Percentiles rank a stretch among this genome's conserved stretches.
Conservation (phyloP, 768 basidiomycete genomes). For the Leccinum aurantiacum region DNA sequence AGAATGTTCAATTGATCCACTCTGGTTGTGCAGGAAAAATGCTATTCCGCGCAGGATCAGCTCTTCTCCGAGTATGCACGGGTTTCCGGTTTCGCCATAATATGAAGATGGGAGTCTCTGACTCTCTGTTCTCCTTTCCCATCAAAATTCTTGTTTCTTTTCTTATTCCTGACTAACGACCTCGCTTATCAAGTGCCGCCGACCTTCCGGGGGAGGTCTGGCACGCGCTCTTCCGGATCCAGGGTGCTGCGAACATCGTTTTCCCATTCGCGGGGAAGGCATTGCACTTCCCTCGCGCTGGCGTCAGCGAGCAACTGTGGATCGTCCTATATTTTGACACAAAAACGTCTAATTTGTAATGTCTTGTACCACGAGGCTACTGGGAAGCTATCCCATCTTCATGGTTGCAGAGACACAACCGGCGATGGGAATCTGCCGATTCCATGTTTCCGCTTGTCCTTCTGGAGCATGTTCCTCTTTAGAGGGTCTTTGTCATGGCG, state of each 20-base stretch:
- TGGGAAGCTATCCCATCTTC: constrained; percentile 62
- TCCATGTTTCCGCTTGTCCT: background rate
- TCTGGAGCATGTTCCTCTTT: background rate
- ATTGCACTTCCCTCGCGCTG: background rate
- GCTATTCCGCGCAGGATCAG: background rate
- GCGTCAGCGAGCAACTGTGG: constrained; percentile 27
- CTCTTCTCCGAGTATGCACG: background rate
- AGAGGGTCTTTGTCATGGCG: constrained; percentile 15
- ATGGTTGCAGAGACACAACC: background rate
- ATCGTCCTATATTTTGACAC: constrained; percentile 25
- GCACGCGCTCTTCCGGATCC: constrained; percentile 27
- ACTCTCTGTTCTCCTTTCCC: constrained; percentile 3
- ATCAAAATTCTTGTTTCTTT: constrained; percentile 2
- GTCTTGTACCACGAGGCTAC: constrained; percentile 51
- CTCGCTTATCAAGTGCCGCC: constrained; percentile 2
- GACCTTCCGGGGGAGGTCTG: constrained; percentile 30
- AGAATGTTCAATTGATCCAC: constrained; percentile 5
- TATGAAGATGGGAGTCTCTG: background rate
- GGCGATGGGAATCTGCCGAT: background rate
- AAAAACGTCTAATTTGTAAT: constrained; percentile 41
- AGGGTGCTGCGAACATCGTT: constrained; percentile 40
- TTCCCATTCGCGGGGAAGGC: constrained; percentile 39
- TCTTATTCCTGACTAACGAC: constrained; percentile 18
- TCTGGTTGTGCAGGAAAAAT: background rate
- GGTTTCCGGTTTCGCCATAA: background rate